Base-by-base conservation (phyloP, 1,284 basidiomycete species). In the Cutaneotrichosporon sp. region DNA sequence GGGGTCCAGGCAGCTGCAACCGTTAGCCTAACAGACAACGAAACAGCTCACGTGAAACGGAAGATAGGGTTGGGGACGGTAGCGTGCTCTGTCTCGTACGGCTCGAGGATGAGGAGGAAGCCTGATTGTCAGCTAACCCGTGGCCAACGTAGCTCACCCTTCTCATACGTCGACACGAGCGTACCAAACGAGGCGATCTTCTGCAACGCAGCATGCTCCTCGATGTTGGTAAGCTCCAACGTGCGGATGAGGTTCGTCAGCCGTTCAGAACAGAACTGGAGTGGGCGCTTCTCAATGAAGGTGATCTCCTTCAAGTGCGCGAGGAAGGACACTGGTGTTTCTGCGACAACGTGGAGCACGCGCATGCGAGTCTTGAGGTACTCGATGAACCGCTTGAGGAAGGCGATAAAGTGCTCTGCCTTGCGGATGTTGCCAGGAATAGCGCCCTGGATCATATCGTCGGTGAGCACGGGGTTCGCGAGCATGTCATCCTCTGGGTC, bases 281-380 rank as follows among this genome's bases (percentile, higher is more conserved):
- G 81, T n/a, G 97, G 97, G 68, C 95, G 85, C 66, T 92, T 85
- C 77, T 99, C 97, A 69, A 99, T 99, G 76, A 93, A 99, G 13
- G 97, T 99, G 70, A 99, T 97, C 73, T 99, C 97, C 80, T 97
- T 99, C 53, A 99, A 83, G 81, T 99, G 97, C 72, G 98, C 97
- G 46, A 99, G 81, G 79, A 99, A 99, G 2, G 95, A 98, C n/a
- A 92, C 83, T 0, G 97, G 97, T 4, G 97, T 99, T 79, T 99
- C 97, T n/a, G 97, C 97, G 10, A 99, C 97, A 65, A 99, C 97
- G 75, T 99, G 97, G 25, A 99, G 83, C 14, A 99, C 97, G 52
- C 97, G 87, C 95, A 99, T 99, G 54, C 97, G 87, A 9, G 97
- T 99, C 85, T 99, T 99, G 65, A 99, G 85, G 76, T 99, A 99